These are phyloP conservation scores for Verticillium nonalfalfae DNA, from an alignment of 2,329 filamentous ascomycete species.

Conservation along the genomic window DNA sequence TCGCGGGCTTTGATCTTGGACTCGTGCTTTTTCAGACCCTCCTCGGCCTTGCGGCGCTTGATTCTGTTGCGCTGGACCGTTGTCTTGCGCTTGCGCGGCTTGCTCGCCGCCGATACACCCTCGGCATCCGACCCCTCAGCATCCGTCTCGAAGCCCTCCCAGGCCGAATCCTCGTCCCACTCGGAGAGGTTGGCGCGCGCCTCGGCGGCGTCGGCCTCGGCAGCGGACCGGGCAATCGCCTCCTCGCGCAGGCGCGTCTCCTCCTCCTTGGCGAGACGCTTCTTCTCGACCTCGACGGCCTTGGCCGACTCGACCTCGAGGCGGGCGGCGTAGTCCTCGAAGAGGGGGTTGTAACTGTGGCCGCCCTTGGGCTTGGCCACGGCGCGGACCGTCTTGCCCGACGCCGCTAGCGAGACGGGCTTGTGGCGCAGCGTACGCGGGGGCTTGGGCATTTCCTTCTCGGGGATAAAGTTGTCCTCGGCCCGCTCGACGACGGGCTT, in stretches of 20 bases:
- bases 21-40: conserved; percentile 70
- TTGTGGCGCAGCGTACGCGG: conserved; percentile 71
- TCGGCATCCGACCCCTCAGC: conserved; percentile 52
- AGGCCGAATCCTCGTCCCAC: conserved; percentile 85
- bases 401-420: conserved; percentile 76
- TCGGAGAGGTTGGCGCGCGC: conserved; percentile 57
- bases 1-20: conserved; percentile 67
- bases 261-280: conserved; percentile 61
- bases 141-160: conserved; percentile 85
- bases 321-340: conserved; percentile 77
- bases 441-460: conserved; percentile 58
- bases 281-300: conserved; percentile 72
- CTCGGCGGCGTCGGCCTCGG: conserved; percentile 68
- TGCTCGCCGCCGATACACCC: conserved; percentile 43
- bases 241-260: conserved; percentile 63
- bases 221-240: conserved; percentile 62
- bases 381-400: conserved; percentile 71
- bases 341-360: conserved; percentile 88
- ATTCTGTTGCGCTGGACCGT: conserved; percentile 80
- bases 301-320: conserved; percentile 69
- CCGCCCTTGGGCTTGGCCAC: conserved; percentile 75
- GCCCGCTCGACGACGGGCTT: conserved; percentile 27
- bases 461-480: conserved; percentile 56
- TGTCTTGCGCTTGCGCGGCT: conserved; percentile 79
- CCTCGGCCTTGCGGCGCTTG: conserved; percentile 82